phyloP scores from a whole-genome alignment of 2,329 filamentous ascomycete species.

The Hypoxylon sp. region DNA sequence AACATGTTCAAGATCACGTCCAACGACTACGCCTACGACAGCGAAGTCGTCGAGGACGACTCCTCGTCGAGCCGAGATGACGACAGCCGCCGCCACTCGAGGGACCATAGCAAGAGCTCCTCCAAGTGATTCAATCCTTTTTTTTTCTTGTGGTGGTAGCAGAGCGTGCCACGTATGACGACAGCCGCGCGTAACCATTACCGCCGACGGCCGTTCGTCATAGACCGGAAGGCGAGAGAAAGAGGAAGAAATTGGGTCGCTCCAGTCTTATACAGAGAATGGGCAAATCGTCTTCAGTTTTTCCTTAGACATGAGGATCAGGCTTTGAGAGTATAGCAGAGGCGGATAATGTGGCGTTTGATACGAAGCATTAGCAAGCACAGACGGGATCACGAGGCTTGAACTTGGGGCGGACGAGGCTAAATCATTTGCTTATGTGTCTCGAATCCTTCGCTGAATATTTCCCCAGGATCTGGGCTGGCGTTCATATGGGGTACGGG shows the following conservation, averaged over 20 bases:
- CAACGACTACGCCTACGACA: constrained; percentile 23
- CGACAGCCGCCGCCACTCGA: constrained; percentile 4
- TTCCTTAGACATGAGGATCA: neutral
- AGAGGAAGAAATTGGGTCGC: neutral
- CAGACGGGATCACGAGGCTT: neutral
- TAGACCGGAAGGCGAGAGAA: neutral
- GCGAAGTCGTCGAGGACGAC: constrained; percentile 7
- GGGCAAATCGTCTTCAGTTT: neutral
- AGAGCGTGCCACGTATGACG: neutral
- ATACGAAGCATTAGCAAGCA: neutral
- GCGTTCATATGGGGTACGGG: constrained; percentile 1
- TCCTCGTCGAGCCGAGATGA: constrained; percentile 19
- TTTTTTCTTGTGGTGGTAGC: neutral
- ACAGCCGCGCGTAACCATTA: neutral
- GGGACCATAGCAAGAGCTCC: constrained; percentile 19
- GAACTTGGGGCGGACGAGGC: neutral
- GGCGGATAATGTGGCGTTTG: neutral
- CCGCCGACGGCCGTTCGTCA: neutral
- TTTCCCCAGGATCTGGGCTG: neutral
- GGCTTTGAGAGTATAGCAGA: neutral
- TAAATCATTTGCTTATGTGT: no score
- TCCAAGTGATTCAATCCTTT: constrained; percentile 15
- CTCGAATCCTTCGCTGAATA: constrained; percentile 16
- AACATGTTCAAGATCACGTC: constrained; percentile 22
- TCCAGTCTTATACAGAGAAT: neutral